These are phyloP conservation scores for Hypoxylon perforatum DNA, from an alignment of 495 filamentous ascomycete species.

Conservation along the genomic window DNA sequence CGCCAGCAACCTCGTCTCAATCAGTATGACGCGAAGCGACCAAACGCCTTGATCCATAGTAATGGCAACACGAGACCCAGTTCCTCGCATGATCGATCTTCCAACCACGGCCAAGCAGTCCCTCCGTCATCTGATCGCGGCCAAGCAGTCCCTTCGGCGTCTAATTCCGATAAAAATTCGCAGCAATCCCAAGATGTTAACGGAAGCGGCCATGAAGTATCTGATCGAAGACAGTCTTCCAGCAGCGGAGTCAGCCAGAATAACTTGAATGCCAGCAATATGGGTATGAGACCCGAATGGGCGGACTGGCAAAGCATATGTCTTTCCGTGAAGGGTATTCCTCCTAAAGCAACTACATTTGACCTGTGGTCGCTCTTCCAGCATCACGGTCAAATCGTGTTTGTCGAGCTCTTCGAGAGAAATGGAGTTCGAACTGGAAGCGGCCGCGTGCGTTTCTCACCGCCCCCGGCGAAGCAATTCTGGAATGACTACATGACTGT, in stretches of 20 bases:
- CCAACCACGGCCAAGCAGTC: too few species aligned
- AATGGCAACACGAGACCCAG: too few species aligned
- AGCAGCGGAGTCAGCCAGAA: not conserved
- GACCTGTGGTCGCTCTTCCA: constrained; percentile 44
- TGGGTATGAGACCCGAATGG: constrained; percentile 44
- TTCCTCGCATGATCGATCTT: too few species aligned
- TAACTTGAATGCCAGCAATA: constrained; percentile 4
- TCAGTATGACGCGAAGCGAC: not conserved
- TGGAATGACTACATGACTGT: constrained; percentile 34
- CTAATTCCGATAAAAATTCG: not conserved
- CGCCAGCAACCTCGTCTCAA: not conserved
- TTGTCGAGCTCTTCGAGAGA: constrained; percentile 48
- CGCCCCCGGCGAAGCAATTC: constrained; percentile 44
- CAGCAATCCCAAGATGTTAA: not conserved
- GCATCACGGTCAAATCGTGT: constrained; percentile 45
- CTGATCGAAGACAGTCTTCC: not conserved
- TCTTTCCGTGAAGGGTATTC: constrained; percentile 43
- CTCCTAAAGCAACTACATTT: constrained; percentile 30
- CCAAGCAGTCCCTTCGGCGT: not conserved
- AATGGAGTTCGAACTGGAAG: constrained; percentile 7
- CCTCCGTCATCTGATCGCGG: not conserved
- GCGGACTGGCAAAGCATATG: constrained; percentile 27
- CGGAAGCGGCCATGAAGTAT: not conserved
- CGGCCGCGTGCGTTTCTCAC: constrained; percentile 51
- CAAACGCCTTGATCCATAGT: too few species aligned